Conservation (phyloP, 1,139 yeast genomes). For the Scheffersomyces quercinus region DNA sequence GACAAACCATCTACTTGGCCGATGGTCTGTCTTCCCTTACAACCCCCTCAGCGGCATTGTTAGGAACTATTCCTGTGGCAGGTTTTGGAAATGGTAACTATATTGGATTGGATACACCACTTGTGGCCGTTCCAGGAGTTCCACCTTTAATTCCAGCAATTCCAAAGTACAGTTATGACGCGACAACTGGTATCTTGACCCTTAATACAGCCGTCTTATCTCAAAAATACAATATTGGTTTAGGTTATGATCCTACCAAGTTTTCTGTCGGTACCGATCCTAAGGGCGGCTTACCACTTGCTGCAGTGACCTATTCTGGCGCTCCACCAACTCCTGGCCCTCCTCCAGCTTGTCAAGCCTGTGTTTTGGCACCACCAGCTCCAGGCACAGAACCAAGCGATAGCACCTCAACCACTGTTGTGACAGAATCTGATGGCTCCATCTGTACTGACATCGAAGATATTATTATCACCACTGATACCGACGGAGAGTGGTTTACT, state of each 20-base stretch:
- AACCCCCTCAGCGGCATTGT: conserved; percentile 14
- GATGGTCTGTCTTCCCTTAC: conserved; percentile 11
- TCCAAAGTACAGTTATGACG: conserved; percentile 11
- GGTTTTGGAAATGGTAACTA: conserved; percentile 33
- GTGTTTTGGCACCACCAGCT: conserved; percentile 5
- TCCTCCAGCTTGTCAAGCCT: conserved; percentile 18
- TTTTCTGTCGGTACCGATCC: conserved; percentile 12
- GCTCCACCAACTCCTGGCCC: conserved; percentile 16
- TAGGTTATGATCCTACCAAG: conserved; percentile 11
- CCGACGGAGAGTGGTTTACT: conserved; percentile 11
- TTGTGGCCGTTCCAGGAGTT: conserved; percentile 1
- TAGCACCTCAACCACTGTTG: not conserved
- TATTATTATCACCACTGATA: conserved; percentile 12
- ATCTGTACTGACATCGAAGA: conserved; percentile 12
- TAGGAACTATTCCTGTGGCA: conserved; percentile 21
- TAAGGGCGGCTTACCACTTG: conserved; percentile 9
- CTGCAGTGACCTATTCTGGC: conserved; percentile 17
- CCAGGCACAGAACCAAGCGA: not conserved
- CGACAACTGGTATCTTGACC: conserved; percentile 22
- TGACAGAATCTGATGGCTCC: not conserved
- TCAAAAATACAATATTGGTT: conserved; percentile 25
- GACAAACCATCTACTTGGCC: conserved; percentile 15
- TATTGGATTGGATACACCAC: conserved; percentile 21
- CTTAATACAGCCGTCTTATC: conserved; percentile 8
- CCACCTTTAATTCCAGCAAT: conserved; percentile 9